These are phyloP conservation scores for Hortaea sp. DNA, from an alignment of 2,329 filamentous ascomycete genomes.

Conservation along the genomic window DNA sequence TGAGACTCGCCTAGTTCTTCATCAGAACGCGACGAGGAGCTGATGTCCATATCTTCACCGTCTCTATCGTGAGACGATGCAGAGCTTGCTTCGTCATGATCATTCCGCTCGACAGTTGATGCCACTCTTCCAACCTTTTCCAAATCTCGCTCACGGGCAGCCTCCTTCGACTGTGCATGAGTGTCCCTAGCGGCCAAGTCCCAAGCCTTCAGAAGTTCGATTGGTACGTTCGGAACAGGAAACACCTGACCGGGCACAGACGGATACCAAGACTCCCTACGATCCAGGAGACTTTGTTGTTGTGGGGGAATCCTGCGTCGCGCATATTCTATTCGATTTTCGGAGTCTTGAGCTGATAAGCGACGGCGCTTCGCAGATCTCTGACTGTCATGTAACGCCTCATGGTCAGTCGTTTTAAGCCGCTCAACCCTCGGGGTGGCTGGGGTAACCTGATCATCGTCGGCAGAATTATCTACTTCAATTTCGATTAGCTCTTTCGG, in stretches of 20 bases:
- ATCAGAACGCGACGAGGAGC: neutral
- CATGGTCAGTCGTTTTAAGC: too few relatives aligned
- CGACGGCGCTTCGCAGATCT: neutral
- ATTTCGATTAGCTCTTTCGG: neutral
- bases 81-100: neutral
- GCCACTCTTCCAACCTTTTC: too few relatives aligned
- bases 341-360: neutral
- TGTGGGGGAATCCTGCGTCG: conserved; percentile 30
- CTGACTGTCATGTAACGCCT: too few relatives aligned
- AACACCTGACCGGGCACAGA: conserved; percentile 25
- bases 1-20: conserved; percentile 1
- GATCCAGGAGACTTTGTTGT: conserved; percentile 41
- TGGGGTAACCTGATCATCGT: too few relatives aligned
- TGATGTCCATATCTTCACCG: neutral
- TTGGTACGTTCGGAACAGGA: conserved; percentile 30
- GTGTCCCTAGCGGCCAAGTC: neutral
- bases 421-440: too few relatives aligned
- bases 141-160: too few relatives aligned
- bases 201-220: conserved; percentile 23
- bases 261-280: conserved; percentile 31
- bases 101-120: too few relatives aligned
- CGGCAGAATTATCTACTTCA: neutral
- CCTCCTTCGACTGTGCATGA: too few relatives aligned
- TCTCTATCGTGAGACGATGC: neutral
- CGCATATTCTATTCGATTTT: conserved; percentile 7